phyloP scores from a whole-genome alignment of 805 yeast genomes.

The Candida morakotiae region DNA sequence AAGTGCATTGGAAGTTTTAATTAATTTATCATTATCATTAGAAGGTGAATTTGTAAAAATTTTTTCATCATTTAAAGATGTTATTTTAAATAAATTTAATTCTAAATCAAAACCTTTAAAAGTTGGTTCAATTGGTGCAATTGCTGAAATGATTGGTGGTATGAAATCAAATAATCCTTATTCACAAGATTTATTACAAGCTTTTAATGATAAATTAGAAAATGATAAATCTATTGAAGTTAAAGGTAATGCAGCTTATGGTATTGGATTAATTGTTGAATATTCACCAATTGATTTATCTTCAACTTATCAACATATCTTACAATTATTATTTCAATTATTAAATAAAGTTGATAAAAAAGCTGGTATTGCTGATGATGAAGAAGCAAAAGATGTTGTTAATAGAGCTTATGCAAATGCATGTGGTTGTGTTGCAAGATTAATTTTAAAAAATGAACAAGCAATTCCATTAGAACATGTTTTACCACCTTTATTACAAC shows the following conservation, averaged over 20 bases:
- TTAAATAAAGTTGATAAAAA: conserved; percentile 61
- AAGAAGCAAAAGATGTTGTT: conserved; percentile 72
- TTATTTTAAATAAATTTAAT: conserved; percentile 51
- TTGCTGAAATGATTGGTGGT: conserved; percentile 84
- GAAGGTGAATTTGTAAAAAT: conserved; percentile 74
- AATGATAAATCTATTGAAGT: conserved; percentile 81
- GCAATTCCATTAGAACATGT: conserved; percentile 72
- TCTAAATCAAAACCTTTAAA: conserved; percentile 69
- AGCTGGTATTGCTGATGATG: conserved; percentile 49
- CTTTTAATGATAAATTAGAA: conserved; percentile 64
- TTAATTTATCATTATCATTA: conserved; percentile 69
- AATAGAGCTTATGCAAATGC: conserved; percentile 90
- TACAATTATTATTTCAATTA: conserved; percentile 74
- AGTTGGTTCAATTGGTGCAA: conserved; percentile 79
- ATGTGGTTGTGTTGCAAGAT: conserved; percentile 93
- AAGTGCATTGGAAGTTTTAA: conserved; percentile 80
- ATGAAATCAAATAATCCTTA: conserved; percentile 64
- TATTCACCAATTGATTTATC: conserved; percentile 54
- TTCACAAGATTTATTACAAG: conserved; percentile 64
- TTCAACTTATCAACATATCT: conserved; percentile 61
- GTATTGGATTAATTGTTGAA: conserved; percentile 76
- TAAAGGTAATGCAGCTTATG: conserved; percentile 93
- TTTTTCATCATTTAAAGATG: conserved; percentile 67
- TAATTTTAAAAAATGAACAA: conserved; percentile 68
- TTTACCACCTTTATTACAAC: conserved; percentile 70